A percentile compares a stretch with the other conserved stretches of the same genome.
These are phyloP conservation scores for Acidiella bohemica DNA, from an alignment of 495 filamentous ascomycete genomes.

Conservation along the genomic window DNA sequence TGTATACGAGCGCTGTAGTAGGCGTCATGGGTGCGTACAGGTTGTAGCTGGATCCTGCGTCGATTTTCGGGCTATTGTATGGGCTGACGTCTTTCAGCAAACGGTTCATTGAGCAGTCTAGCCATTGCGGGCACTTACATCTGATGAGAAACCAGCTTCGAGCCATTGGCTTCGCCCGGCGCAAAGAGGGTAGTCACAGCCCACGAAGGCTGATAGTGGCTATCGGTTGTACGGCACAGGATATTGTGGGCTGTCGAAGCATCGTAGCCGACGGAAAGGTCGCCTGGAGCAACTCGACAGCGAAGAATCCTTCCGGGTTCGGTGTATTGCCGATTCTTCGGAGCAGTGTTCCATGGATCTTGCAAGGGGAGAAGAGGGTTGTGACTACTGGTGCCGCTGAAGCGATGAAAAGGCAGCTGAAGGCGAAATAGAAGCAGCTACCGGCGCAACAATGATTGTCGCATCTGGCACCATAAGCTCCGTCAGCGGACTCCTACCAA, in stretches of 20 bases:
- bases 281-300: slow-evolving; percentile 32
- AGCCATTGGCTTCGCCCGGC: slow-evolving; percentile 22
- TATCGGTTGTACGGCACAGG: slow-evolving; percentile 40
- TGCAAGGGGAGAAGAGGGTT: slow-evolving; percentile 25
- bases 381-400: no score
- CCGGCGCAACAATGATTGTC: no score
- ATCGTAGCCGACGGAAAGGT: slow-evolving; percentile 22
- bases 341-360: slow-evolving; percentile 38
- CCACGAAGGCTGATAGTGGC: slow-evolving; percentile 31
- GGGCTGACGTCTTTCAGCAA: slow-evolving; percentile 36
- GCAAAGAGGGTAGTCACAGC: slow-evolving; percentile 39
- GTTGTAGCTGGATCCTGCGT: slow-evolving; percentile 27
- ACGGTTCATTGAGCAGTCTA: no score
- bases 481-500: no score
- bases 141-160: background rate
- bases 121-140: no score
- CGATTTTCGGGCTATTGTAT: slow-evolving; percentile 30
- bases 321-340: slow-evolving; percentile 28
- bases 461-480: no score
- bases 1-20: background rate
- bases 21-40: slow-evolving; percentile 15
- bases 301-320: slow-evolving; percentile 36
- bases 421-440: no score
- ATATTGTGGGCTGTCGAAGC: slow-evolving; percentile 33
- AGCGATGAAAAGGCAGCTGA: no score